A percentile compares a stretch with the other conserved stretches of the same genome.
These are phyloP conservation scores for Hanseniaspora taiwanica DNA, from an alignment of 805 yeast genomes.

Conservation along the genomic window DNA sequence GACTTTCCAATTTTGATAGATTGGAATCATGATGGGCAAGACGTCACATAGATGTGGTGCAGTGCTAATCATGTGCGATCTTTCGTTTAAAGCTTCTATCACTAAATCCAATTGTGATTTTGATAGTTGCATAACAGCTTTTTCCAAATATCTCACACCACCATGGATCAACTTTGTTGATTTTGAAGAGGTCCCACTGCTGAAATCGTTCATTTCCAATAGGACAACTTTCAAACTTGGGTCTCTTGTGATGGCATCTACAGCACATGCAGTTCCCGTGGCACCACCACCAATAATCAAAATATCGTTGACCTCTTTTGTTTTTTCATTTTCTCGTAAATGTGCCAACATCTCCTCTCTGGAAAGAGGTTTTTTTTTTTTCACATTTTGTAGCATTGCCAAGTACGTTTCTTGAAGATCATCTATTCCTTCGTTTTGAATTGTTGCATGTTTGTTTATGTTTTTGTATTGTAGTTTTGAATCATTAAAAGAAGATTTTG, in stretches of 20 bases:
- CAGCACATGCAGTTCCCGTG: conserved; percentile 84
- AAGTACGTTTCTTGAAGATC: not conserved
- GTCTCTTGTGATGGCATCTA: conserved; percentile 72
- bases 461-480: too few species aligned
- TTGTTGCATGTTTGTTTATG: too few species aligned
- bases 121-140: conserved; percentile 85
- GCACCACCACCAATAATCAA: conserved; percentile 94
- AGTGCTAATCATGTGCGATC: conserved; percentile 72
- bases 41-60: conserved; percentile 86
- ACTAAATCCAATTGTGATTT: conserved; percentile 82
- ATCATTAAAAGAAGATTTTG: too few species aligned
- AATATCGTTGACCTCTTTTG: conserved; percentile 40
- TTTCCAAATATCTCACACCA: conserved; percentile 89
- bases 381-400: too few species aligned
- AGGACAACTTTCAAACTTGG: conserved; percentile 73
- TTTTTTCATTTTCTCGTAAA: conserved; percentile 34
- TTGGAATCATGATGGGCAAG: conserved; percentile 91
- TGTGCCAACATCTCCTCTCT: conserved; percentile 39
- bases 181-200: conserved; percentile 85
- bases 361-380: conserved; percentile 35
- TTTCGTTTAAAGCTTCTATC: conserved; percentile 77
- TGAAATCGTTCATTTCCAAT: conserved; percentile 80
- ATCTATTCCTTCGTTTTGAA: not conserved
- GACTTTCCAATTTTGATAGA: conserved; percentile 88
- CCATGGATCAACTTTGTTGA: conserved; percentile 97